Percentiles rank a stretch among this genome's conserved stretches.
Conservation (phyloP, 352 stramenopile species). For the Pythium plurisporium region DNA sequence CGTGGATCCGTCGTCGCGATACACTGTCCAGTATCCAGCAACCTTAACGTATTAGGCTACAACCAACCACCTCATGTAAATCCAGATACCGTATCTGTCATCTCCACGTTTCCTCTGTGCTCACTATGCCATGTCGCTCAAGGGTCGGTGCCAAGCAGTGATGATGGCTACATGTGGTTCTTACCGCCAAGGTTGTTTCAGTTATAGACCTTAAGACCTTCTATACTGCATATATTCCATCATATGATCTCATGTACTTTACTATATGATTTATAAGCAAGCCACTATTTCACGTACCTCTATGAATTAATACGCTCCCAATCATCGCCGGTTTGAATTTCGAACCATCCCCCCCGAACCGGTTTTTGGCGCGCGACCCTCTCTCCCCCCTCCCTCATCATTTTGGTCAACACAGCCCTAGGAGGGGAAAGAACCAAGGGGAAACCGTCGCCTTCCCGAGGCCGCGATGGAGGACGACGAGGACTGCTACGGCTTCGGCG, state of each 20-base stretch:
- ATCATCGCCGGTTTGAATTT: constrained; percentile 20
- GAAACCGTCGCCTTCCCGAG: constrained; percentile 3
- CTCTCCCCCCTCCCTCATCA: neutral
- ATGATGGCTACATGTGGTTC: constrained; percentile 5
- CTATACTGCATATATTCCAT: no score
- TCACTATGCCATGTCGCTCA: no score
- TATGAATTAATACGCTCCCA: neutral
- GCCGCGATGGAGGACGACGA: constrained; percentile 49
- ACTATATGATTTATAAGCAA: neutral
- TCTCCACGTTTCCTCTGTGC: no score
- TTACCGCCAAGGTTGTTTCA: neutral
- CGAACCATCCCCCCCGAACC: neutral
- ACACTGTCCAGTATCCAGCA: constrained; percentile 69
- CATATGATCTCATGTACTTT: no score
- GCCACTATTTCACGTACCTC: neutral
- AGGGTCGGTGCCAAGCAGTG: no score
- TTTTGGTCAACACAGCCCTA: neutral
- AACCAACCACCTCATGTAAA: neutral
- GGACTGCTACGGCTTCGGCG: constrained; percentile 66
- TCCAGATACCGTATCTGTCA: neutral
- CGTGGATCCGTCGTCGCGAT: constrained; percentile 66
- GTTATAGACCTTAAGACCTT: no score
- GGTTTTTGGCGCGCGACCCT: constrained; percentile 13
- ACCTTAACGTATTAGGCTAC: constrained; percentile 19
- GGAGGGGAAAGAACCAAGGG: constrained; percentile 6